phyloP scores from a whole-genome alignment of 768 basidiomycete genomes.

The Cyclocybe cylindracea region DNA sequence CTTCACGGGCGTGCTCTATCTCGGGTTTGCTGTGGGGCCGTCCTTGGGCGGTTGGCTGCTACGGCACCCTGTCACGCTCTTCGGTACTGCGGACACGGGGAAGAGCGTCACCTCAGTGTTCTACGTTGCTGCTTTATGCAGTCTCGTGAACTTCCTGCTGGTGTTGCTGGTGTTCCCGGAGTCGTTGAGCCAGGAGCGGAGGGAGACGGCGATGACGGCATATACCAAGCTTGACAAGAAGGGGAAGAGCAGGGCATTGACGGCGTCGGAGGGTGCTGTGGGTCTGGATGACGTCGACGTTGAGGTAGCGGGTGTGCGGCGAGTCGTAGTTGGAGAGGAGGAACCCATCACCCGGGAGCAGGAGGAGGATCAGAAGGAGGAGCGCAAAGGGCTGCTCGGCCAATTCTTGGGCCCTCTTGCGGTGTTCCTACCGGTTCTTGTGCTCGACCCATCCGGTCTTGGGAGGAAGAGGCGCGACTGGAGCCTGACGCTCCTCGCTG shows the following conservation, averaged over 20 bases:
- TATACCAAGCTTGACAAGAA: slow-evolving; percentile 15
- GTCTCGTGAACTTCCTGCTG: slow-evolving; percentile 58
- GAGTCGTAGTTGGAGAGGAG: background rate
- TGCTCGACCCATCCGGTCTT: slow-evolving; percentile 37
- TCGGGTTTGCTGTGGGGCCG: slow-evolving; percentile 80
- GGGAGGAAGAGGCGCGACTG: slow-evolving; percentile 60
- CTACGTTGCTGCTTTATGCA: slow-evolving; percentile 44
- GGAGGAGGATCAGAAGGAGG: slow-evolving; percentile 1
- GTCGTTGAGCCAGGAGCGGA: slow-evolving; percentile 48
- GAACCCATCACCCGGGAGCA: background rate
- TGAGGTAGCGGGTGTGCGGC: background rate
- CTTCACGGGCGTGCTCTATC: slow-evolving; percentile 74
- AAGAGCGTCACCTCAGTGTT: slow-evolving; percentile 45
- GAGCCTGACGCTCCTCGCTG: slow-evolving; percentile 74
- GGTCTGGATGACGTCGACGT: slow-evolving; percentile 7
- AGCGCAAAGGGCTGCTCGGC: slow-evolving; percentile 31
- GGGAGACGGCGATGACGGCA: slow-evolving; percentile 30
- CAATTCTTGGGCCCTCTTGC: slow-evolving; percentile 57
- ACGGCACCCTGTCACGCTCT: slow-evolving; percentile 32
- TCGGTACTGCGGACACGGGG: slow-evolving; percentile 5
- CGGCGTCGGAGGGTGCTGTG: slow-evolving; percentile 13
- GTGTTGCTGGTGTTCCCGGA: slow-evolving; percentile 73
- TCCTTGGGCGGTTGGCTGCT: slow-evolving; percentile 64
- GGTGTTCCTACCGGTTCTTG: slow-evolving; percentile 65
- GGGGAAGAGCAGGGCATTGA: slow-evolving; percentile 27